phyloP scores from a whole-genome alignment of 495 filamentous ascomycete genomes.

The Penicillium paxilli region DNA sequence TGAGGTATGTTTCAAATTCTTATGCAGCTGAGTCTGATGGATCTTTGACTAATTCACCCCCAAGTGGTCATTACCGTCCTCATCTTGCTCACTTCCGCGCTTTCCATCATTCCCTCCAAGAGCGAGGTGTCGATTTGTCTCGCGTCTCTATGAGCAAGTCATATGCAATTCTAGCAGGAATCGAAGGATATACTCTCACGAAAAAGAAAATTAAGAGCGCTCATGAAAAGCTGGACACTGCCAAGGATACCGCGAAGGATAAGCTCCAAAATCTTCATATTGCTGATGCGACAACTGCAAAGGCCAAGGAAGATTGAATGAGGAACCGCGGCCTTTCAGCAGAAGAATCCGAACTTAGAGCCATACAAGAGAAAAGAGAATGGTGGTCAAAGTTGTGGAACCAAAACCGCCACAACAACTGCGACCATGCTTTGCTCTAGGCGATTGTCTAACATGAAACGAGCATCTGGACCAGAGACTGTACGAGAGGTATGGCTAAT shows the following conservation, averaged over 20 bases:
- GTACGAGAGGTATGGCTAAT: too few species aligned
- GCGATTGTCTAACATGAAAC: too few species aligned
- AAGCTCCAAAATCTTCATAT: constrained; percentile 15
- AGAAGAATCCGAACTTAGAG: too few species aligned
- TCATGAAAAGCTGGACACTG: constrained; percentile 32
- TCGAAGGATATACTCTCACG: constrained; percentile 71
- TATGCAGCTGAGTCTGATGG: too few species aligned
- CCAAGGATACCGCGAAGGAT: constrained; percentile 9
- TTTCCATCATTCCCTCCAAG: constrained; percentile 71
- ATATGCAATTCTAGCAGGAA: constrained; percentile 78
- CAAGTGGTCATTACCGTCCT: constrained; percentile 83
- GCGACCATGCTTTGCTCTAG: too few species aligned
- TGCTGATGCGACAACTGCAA: background rate
- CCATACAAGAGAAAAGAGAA: too few species aligned
- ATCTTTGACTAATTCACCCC: constrained; percentile 34
- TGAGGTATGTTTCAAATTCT: constrained; percentile 25
- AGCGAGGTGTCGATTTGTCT: constrained; percentile 76
- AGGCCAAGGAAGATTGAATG: background rate
- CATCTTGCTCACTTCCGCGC: constrained; percentile 75
- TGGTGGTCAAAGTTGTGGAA: too few species aligned
- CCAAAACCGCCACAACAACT: too few species aligned
- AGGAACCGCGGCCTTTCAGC: too few species aligned
- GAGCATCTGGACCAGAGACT: too few species aligned
- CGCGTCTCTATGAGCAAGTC: constrained; percentile 74
- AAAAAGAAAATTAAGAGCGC: constrained; percentile 58